Conservation (phyloP, 495 filamentous ascomycete genomes). For the Penicillium alfredii region DNA sequence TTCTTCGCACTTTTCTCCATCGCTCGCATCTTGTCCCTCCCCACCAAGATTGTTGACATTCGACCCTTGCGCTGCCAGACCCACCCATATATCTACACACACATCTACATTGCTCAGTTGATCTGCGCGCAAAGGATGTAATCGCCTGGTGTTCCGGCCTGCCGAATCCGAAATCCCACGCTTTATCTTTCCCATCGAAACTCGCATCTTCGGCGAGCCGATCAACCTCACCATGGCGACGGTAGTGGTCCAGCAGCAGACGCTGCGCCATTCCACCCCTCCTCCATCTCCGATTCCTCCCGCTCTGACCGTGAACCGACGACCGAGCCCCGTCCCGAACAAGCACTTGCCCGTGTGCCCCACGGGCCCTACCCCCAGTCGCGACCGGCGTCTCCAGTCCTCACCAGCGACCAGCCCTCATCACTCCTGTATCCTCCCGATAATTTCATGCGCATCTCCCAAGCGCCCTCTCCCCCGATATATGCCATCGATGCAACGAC, state of each 20-base stretch:
- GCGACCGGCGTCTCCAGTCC: conserved; percentile 44
- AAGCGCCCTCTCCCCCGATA: conserved; percentile 48
- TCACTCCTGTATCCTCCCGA: conserved; percentile 75
- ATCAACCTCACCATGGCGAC: conserved; percentile 42
- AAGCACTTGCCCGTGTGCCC: conserved; percentile 84
- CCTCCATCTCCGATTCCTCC: conserved; percentile 36
- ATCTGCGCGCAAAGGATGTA: conserved; percentile 13
- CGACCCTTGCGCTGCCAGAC: too few species aligned
- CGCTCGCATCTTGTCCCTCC: background rate
- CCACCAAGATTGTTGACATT: too few species aligned
- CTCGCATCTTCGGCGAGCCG: conserved; percentile 2
- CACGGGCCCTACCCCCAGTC: conserved; percentile 63
- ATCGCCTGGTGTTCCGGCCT: conserved; percentile 5
- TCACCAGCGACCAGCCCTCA: conserved; percentile 41
- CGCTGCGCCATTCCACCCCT: conserved; percentile 43
- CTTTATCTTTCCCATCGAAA: background rate
- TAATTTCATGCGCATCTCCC: conserved; percentile 50
- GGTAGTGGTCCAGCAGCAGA: conserved; percentile 45
- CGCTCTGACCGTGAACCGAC: conserved; percentile 37
- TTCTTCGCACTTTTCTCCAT: conserved; percentile 5
- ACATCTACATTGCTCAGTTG: background rate
- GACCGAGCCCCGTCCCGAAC: conserved; percentile 68
- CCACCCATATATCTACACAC: too few species aligned
- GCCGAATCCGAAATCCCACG: conserved; percentile 8
- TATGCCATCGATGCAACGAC: conserved; percentile 66